Conservation (phyloP, 2,329 filamentous ascomycete genomes). For the Colletotrichum sp. region DNA sequence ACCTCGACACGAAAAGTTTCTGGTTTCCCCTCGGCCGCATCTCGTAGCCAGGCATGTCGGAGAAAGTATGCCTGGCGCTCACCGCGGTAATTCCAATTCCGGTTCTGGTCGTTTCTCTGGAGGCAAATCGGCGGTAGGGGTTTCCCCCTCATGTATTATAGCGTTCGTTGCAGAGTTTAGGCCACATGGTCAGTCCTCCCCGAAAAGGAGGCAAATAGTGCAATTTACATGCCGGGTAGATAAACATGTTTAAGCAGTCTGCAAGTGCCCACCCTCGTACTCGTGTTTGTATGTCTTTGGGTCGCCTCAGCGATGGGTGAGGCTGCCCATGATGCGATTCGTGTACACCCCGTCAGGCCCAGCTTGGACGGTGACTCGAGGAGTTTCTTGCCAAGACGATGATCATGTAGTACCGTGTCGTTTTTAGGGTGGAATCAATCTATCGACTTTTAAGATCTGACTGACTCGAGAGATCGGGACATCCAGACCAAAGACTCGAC, state of each 20-base stretch:
- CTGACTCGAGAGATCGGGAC: not conserved
- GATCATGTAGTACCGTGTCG: not conserved
- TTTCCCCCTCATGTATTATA: conserved; percentile 15
- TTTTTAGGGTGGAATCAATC: not conserved
- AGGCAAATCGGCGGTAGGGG: not conserved
- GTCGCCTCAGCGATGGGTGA: not conserved
- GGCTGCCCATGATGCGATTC: no score
- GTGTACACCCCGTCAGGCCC: no score
- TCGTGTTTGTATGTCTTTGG: not conserved
- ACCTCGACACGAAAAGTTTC: conserved; percentile 18
- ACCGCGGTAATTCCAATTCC: not conserved
- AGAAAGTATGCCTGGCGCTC: not conserved
- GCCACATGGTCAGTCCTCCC: conserved; percentile 10
- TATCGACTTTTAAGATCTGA: not conserved
- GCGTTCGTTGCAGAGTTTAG: conserved; percentile 18
- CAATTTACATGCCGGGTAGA: not conserved
- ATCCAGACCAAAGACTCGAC: not conserved
- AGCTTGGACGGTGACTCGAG: not conserved
- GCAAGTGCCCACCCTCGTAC: not conserved
- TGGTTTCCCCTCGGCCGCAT: not conserved
- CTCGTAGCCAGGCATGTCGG: not conserved
- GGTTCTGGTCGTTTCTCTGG: not conserved
- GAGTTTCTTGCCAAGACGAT: not conserved
- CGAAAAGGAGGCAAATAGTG: not conserved
- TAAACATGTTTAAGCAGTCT: not conserved